Evolutionary conservation across 2,329 filamentous ascomycete species (phyloP).

Genomic region (Biscogniauxia mediterranea): DNA sequence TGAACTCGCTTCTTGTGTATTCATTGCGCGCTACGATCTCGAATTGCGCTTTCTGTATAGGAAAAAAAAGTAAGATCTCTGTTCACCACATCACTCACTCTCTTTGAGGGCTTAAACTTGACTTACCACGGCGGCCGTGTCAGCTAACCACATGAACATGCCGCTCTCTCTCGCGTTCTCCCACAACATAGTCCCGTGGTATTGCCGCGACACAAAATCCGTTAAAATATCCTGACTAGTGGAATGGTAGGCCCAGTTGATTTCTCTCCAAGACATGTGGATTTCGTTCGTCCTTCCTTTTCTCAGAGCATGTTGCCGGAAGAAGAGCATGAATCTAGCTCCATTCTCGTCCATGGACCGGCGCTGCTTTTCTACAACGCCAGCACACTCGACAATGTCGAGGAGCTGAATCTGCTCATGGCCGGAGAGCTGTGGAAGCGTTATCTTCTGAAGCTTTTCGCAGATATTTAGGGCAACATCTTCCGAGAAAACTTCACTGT

Average conservation of each 20-base stretch:
- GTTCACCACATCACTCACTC: background rate
- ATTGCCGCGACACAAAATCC: slow-evolving; percentile 78
- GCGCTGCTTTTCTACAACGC: slow-evolving; percentile 80
- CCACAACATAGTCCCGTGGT: slow-evolving; percentile 79
- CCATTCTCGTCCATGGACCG: slow-evolving; percentile 90
- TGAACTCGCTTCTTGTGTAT: slow-evolving; percentile 83
- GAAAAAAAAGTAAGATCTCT: slow-evolving; percentile 8
- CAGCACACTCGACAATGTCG: slow-evolving; percentile 81
- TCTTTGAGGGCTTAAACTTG: background rate
- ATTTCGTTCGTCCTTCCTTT: slow-evolving; percentile 63
- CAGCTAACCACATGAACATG: slow-evolving; percentile 92
- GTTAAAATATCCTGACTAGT: slow-evolving; percentile 84
- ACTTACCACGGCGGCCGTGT: slow-evolving; percentile 71
- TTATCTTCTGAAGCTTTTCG: slow-evolving; percentile 71
- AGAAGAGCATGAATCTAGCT: slow-evolving; percentile 83
- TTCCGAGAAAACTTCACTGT: slow-evolving; percentile 67
- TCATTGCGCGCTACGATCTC: slow-evolving; percentile 90
- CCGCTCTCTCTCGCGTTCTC: slow-evolving; percentile 81
- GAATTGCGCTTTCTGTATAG: slow-evolving; percentile 68
- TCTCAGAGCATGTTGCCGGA: slow-evolving; percentile 74
- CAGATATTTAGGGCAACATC: slow-evolving; percentile 67
- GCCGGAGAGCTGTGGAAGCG: slow-evolving; percentile 76
- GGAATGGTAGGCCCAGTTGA: slow-evolving; percentile 83
- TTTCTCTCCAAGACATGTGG: slow-evolving; percentile 73
- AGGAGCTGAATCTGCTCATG: slow-evolving; percentile 84